Percentiles rank a stretch among this genome's conserved stretches.
Evolutionary conservation across 768 basidiomycete species (phyloP).

Genomic region (Stropharia rugosoannulata): DNA sequence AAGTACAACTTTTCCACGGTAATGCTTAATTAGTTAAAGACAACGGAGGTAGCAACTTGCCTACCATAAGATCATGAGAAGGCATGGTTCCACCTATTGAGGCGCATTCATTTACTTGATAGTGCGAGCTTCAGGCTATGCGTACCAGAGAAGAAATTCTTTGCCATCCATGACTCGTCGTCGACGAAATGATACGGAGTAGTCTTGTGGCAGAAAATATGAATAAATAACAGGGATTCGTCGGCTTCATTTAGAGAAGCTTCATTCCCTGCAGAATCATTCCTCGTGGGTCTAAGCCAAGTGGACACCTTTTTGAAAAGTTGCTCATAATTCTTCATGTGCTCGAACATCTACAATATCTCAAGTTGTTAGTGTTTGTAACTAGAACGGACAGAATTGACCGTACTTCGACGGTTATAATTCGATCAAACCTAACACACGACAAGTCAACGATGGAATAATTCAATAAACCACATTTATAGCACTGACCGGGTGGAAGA

Average conservation of each 20-base stretch:
- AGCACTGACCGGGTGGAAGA: conserved; percentile 41
- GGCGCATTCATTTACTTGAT: background rate
- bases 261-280: background rate
- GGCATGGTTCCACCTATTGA: conserved; percentile 65
- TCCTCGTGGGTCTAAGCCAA: conserved; percentile 52
- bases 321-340: conserved; percentile 72
- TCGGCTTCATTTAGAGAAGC: conserved; percentile 16
- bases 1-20: conserved; percentile 48
- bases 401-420: conserved; percentile 64
- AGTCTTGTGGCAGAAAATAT: conserved; percentile 66
- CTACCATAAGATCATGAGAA: conserved; percentile 58
- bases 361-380: background rate
- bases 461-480: background rate
- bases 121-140: background rate
- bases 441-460: background rate
- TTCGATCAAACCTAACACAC: conserved; percentile 58
- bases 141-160: conserved; percentile 64
- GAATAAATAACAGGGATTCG: conserved; percentile 61
- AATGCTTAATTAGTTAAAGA: background rate
- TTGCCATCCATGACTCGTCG: conserved; percentile 73
- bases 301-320: conserved; percentile 61
- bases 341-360: conserved; percentile 60
- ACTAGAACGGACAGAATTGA: background rate
- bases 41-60: conserved; percentile 8
- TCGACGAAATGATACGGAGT: conserved; percentile 71